phyloP scores from a whole-genome alignment of 148 eudicot genomes.

The Salicornia ramosissima region DNA sequence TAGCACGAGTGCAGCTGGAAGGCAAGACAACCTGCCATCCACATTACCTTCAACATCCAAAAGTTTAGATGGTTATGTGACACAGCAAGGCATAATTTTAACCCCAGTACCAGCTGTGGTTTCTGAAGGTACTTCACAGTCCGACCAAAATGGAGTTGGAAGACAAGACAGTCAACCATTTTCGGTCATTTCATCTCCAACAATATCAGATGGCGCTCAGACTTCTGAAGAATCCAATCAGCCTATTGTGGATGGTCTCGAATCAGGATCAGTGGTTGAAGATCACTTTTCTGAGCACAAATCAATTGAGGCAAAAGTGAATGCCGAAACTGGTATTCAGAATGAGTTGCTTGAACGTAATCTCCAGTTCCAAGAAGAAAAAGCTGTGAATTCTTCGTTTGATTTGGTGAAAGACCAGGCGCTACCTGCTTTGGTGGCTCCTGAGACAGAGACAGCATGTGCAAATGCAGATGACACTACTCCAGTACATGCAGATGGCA shows the following conservation, averaged over 20 bases:
- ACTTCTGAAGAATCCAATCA: constrained; percentile 20
- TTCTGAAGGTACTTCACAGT: constrained; percentile 19
- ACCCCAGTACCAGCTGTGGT: constrained; percentile 20
- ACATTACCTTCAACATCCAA: constrained; percentile 14
- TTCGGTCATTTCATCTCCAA: constrained; percentile 8
- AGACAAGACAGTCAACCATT: constrained; percentile 14
- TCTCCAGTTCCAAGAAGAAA: constrained; percentile 24
- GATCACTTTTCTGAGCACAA: constrained; percentile 17
- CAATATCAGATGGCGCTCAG: constrained; percentile 17
- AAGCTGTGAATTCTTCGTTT: constrained; percentile 20
- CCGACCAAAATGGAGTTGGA: constrained; percentile 1
- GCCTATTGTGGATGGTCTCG: constrained; percentile 19
- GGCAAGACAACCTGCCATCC: constrained; percentile 15
- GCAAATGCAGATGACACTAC: constrained; percentile 26
- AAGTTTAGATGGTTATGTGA: constrained; percentile 15
- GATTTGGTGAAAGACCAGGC: constrained; percentile 26
- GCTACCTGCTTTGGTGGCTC: constrained; percentile 29
- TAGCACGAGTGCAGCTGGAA: constrained; percentile 14
- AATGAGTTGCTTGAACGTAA: constrained; percentile 24
- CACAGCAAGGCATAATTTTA: constrained; percentile 20
- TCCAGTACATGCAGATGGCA: constrained; percentile 34
- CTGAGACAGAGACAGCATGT: constrained; percentile 38
- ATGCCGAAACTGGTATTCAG: constrained; percentile 25
- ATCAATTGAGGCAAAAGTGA: constrained; percentile 14
- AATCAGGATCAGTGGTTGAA: constrained; percentile 18